These are phyloP conservation scores for Boletus reticuloceps DNA, from an alignment of 768 basidiomycete species.

Conservation along the genomic window DNA sequence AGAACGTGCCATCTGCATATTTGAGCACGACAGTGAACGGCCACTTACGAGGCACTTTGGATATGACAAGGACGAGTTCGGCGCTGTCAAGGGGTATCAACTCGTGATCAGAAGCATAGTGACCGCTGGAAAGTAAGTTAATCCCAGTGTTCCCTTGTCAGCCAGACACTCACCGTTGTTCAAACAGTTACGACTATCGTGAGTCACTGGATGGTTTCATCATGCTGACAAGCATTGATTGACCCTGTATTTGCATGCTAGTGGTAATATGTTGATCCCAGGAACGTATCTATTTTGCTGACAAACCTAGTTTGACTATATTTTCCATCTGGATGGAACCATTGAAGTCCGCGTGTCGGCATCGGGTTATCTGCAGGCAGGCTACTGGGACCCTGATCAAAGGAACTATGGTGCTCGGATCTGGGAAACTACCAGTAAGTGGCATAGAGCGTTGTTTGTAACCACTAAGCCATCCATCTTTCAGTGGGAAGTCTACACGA, in stretches of 20 bases:
- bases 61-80: slow-evolving; percentile 51
- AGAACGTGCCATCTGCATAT: slow-evolving; percentile 60
- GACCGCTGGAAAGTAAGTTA: slow-evolving; percentile 62
- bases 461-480: background rate
- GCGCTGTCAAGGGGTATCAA: slow-evolving; percentile 59
- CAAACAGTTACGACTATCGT: slow-evolving; percentile 57
- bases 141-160: background rate
- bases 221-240: background rate
- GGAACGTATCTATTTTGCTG: slow-evolving; percentile 1
- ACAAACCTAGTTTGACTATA: slow-evolving; percentile 56
- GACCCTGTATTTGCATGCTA: slow-evolving; percentile 4
- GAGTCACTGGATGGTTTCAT: slow-evolving; percentile 19
- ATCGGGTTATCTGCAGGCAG: slow-evolving; percentile 67
- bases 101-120: slow-evolving; percentile 54
- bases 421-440: slow-evolving; percentile 52
- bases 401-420: slow-evolving; percentile 54
- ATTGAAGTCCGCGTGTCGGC: slow-evolving; percentile 68
- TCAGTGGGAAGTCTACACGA: slow-evolving; percentile 66
- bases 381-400: slow-evolving; percentile 52
- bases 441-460: background rate
- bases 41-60: slow-evolving; percentile 61
- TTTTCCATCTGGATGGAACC: slow-evolving; percentile 63
- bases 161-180: background rate
- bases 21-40: slow-evolving; percentile 57
- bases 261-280: slow-evolving; percentile 27